Evolutionary conservation across 1,284 basidiomycete species (phyloP).

Genomic region (Hypsizygus ulmarius): DNA sequence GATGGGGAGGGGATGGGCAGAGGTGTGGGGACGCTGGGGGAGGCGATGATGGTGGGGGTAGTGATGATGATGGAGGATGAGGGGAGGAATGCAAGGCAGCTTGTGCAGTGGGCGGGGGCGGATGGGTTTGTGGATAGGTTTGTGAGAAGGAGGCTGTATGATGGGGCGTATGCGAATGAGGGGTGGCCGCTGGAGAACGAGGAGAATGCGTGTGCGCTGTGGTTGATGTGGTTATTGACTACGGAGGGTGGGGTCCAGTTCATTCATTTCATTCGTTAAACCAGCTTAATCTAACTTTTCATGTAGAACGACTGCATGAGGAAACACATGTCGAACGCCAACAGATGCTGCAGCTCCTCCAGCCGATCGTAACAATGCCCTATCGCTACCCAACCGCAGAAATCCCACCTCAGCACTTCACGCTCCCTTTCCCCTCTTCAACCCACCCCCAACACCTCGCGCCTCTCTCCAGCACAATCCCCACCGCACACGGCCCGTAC

Average conservation of each 20-base stretch:
- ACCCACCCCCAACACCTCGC: slow-evolving; percentile 8
- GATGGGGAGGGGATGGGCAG: slow-evolving; percentile 65
- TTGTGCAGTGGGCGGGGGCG: slow-evolving; percentile 44
- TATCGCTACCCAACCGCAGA: slow-evolving; percentile 55
- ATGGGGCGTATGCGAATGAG: slow-evolving; percentile 26
- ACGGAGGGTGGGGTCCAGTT: slow-evolving; percentile 37
- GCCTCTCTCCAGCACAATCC: slow-evolving; percentile 24
- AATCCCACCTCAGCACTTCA: slow-evolving; percentile 59
- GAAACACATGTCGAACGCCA: slow-evolving; percentile 41
- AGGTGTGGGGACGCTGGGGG: slow-evolving; percentile 12
- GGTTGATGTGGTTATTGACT: slow-evolving; percentile 56
- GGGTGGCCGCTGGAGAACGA: slow-evolving; percentile 55
- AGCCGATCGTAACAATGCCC: slow-evolving; percentile 57
- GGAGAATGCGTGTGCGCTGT: slow-evolving; percentile 48
- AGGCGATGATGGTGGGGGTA: slow-evolving; percentile 53
- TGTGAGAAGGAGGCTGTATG: slow-evolving; percentile 43
- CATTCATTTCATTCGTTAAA: neutral
- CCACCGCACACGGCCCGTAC: slow-evolving; percentile 52
- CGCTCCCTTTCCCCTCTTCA: slow-evolving; percentile 9
- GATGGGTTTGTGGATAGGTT: slow-evolving; percentile 42
- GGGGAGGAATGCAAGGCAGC: slow-evolving; percentile 58
- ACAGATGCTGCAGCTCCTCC: slow-evolving; percentile 46
- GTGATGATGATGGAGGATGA: slow-evolving; percentile 71
- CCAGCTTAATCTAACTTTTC: neutral
- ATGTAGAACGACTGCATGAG: slow-evolving; percentile 44